A percentile compares a stretch with the other conserved stretches of the same genome.
These are phyloP conservation scores for Alternaria tenuissima DNA, from an alignment of 2,329 filamentous ascomycete species.

Conservation along the genomic window DNA sequence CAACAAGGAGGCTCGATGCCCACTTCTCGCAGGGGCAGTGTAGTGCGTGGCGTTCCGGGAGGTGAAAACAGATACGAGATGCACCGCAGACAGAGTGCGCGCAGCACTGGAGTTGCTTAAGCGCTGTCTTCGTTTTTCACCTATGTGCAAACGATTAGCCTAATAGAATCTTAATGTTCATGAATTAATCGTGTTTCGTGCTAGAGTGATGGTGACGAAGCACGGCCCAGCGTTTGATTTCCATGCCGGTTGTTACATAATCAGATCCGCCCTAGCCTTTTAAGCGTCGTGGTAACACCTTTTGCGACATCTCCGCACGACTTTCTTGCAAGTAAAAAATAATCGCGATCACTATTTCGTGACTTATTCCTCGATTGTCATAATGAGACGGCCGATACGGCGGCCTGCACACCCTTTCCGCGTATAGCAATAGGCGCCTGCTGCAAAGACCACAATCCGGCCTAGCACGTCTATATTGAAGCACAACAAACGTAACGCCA, in stretches of 20 bases:
- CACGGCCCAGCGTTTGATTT: not conserved
- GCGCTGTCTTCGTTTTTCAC: not conserved
- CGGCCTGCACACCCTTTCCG: not conserved
- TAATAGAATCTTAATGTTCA: not conserved
- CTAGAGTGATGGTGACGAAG: not conserved
- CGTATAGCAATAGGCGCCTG: not conserved
- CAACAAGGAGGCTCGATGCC: slow-evolving; percentile 26
- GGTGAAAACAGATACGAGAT: slow-evolving; percentile 21
- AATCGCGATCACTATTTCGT: not conserved
- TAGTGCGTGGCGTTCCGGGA: slow-evolving; percentile 32
- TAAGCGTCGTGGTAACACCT: not conserved
- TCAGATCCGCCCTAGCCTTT: not conserved
- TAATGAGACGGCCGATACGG: too few relatives aligned
- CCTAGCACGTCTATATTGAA: not conserved
- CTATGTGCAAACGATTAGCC: slow-evolving; percentile 21
- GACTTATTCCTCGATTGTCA: not conserved
- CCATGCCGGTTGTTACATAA: not conserved
- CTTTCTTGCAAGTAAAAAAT: not conserved
- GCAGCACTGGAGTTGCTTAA: not conserved
- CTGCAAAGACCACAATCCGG: not conserved
- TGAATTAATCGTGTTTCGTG: not conserved
- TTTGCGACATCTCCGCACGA: not conserved
- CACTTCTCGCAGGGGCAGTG: slow-evolving; percentile 39
- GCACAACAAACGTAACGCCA: not conserved
- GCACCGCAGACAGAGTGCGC: slow-evolving; percentile 19